These are phyloP conservation scores for Hirschioporus abietinus DNA, from an alignment of 768 basidiomycete genomes.

Conservation along the genomic window DNA sequence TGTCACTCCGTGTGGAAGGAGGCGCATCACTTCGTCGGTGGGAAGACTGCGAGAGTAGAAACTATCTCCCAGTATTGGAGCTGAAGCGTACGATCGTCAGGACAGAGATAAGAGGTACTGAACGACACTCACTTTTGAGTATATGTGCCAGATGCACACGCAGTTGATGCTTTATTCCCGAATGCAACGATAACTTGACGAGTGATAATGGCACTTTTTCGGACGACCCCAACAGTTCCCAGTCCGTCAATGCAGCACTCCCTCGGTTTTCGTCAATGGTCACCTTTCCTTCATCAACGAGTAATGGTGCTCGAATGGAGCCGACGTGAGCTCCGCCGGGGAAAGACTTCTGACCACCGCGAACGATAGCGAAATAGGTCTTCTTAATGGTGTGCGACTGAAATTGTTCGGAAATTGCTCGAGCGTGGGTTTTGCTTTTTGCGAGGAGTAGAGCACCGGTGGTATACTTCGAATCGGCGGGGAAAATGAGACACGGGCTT, in stretches of 20 bases:
- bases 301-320: constrained; percentile 37
- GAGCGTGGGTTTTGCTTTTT: constrained; percentile 35
- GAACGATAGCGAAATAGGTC: constrained; percentile 60
- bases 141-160: constrained; percentile 56
- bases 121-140: constrained; percentile 35
- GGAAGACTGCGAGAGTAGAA: constrained; percentile 38
- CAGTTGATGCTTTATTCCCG: constrained; percentile 67
- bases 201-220: constrained; percentile 46
- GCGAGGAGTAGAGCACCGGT: constrained; percentile 61
- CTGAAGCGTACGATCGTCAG: constrained; percentile 28
- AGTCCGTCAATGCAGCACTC: constrained; percentile 43
- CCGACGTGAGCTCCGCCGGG: constrained; percentile 25
- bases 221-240: constrained; percentile 55
- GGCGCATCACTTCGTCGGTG: constrained; percentile 7
- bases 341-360: constrained; percentile 46
- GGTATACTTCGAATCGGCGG: constrained; percentile 36
- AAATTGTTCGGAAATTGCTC: constrained; percentile 54
- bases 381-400: constrained; percentile 42
- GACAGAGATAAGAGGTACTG: constrained; percentile 6
- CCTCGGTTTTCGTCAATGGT: constrained; percentile 25
- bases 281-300: constrained; percentile 43
- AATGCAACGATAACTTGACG: constrained; percentile 48
- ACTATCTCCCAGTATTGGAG: constrained; percentile 61
- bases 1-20: neutral
- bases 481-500: neutral